phyloP scores from a whole-genome alignment of 139 green algal genomes.

The Chlamydomonas sp. region DNA sequence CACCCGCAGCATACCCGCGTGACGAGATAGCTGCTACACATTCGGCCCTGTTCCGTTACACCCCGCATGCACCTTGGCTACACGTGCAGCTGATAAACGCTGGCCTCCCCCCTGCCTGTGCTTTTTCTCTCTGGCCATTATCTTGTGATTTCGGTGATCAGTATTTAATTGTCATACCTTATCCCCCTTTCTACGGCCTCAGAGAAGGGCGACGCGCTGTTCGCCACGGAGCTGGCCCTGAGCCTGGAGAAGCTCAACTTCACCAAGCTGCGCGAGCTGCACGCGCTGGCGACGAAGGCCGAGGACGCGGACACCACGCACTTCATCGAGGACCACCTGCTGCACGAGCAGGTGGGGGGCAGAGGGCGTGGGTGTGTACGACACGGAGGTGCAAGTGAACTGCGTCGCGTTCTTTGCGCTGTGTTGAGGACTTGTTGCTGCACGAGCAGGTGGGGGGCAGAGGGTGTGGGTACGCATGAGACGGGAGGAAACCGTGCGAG shows the following conservation, averaged over 20 bases:
- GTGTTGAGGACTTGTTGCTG: neutral
- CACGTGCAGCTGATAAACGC: too few relatives aligned
- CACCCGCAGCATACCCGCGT: too few relatives aligned
- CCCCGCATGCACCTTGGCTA: too few relatives aligned
- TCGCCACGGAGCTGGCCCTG: slow-evolving; percentile 88
- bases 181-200: neutral
- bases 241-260: slow-evolving; percentile 94
- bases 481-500: too few relatives aligned
- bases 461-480: too few relatives aligned
- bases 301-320: slow-evolving; percentile 72
- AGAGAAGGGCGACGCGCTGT: slow-evolving; percentile 88
- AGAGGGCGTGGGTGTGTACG: neutral
- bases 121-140: neutral
- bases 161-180: neutral
- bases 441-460: too few relatives aligned
- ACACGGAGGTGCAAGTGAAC: neutral
- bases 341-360: slow-evolving; percentile 61
- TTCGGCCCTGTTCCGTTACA: too few relatives aligned
- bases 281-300: slow-evolving; percentile 62
- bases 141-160: neutral
- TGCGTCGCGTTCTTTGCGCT: neutral
- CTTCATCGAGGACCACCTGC: slow-evolving; percentile 68
- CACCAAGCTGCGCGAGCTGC: slow-evolving; percentile 75
- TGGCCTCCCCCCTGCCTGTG: too few relatives aligned
- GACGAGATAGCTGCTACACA: too few relatives aligned